Percentiles rank a stretch among this genome's conserved stretches.
phyloP scores from a whole-genome alignment of 1,284 basidiomycete genomes.

The Naganishia albida region DNA sequence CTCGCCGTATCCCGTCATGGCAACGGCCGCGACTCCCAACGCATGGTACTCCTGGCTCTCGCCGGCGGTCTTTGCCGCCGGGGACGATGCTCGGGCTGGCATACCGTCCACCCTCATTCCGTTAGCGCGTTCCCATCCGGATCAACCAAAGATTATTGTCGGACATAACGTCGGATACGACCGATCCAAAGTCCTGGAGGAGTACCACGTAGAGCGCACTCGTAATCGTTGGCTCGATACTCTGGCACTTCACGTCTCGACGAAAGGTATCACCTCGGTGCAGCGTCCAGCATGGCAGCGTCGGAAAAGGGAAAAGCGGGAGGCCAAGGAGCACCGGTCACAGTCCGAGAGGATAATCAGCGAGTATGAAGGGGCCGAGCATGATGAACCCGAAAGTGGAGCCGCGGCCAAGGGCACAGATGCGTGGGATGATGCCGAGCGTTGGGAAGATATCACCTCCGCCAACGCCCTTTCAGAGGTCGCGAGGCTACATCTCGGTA shows the following conservation, averaged over 20 bases:
- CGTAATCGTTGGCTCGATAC: constrained; percentile 88
- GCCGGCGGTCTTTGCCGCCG: constrained; percentile 78
- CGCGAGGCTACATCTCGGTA: constrained; percentile 82
- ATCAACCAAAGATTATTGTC: constrained; percentile 68
- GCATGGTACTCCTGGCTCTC: constrained; percentile 97
- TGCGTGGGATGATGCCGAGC: constrained; percentile 4
- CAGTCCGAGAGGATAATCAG: constrained; percentile 30
- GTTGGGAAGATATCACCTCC: constrained; percentile 90
- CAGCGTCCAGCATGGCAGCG: constrained; percentile 92
- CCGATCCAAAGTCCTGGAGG: constrained; percentile 77
- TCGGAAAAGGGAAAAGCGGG: constrained; percentile 60
- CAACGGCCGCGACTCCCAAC: constrained; percentile 76
- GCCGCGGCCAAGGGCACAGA: constrained; percentile 27
- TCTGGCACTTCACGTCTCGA: constrained; percentile 91
- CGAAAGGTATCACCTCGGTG: constrained; percentile 90
- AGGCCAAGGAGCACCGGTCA: constrained; percentile 39
- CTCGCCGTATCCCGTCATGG: constrained; percentile 82
- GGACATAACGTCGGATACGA: constrained; percentile 98
- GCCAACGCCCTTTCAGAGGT: constrained; percentile 91
- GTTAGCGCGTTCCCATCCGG: constrained; percentile 37
- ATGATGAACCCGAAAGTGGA: constrained; percentile 39
- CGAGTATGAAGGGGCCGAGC: constrained; percentile 53
- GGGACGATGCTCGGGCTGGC: constrained; percentile 39
- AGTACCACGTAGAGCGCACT: constrained; percentile 73
- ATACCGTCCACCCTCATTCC: constrained; percentile 43